These are phyloP conservation scores for Parathielavia hyrcaniae DNA, from an alignment of 495 filamentous ascomycete species.

Conservation along the genomic window DNA sequence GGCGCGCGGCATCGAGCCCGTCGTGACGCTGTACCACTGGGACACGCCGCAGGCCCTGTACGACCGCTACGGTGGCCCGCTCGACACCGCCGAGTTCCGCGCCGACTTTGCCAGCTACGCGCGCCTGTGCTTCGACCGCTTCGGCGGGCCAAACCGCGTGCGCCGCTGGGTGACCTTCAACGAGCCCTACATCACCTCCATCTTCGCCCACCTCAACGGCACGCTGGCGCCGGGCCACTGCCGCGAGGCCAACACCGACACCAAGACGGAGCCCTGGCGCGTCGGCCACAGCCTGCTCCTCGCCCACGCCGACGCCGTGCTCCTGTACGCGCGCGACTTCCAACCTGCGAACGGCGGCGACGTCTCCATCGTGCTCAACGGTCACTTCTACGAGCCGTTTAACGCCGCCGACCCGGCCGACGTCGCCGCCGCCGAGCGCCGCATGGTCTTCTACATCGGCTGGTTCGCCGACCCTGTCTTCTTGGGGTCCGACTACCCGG, in stretches of 20 bases:
- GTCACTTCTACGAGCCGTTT: constrained; percentile 54
- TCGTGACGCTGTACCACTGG: constrained; percentile 52
- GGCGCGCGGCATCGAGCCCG: constrained; percentile 45
- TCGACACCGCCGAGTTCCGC: constrained; percentile 44
- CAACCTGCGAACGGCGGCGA: constrained; percentile 40
- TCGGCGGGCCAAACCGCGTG: constrained; percentile 46
- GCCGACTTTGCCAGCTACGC: constrained; percentile 49
- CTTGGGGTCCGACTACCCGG: constrained; percentile 41
- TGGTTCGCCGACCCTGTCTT: constrained; percentile 49
- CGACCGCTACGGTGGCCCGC: constrained; percentile 1
- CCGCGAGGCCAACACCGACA: constrained; percentile 13
- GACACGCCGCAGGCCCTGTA: constrained; percentile 47
- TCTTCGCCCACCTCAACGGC: constrained; percentile 13
- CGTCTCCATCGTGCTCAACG: constrained; percentile 52
- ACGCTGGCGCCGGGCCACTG: constrained; percentile 35
- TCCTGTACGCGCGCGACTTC: constrained; percentile 50
- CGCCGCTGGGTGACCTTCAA: constrained; percentile 55
- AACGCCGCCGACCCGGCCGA: constrained; percentile 46
- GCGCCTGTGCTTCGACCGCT: constrained; percentile 40
- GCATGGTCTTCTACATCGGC: constrained; percentile 51
- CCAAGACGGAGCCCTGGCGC: constrained; percentile 19
- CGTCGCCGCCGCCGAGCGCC: constrained; percentile 47
- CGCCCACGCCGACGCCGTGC: constrained; percentile 47
- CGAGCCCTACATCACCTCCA: constrained; percentile 35
- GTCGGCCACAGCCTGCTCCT: constrained; percentile 36